Evolutionary conservation across 768 basidiomycete genomes (phyloP), one percentile per base, ranked within the genome.

Genomic region (Calvatia gigantea): DNA sequence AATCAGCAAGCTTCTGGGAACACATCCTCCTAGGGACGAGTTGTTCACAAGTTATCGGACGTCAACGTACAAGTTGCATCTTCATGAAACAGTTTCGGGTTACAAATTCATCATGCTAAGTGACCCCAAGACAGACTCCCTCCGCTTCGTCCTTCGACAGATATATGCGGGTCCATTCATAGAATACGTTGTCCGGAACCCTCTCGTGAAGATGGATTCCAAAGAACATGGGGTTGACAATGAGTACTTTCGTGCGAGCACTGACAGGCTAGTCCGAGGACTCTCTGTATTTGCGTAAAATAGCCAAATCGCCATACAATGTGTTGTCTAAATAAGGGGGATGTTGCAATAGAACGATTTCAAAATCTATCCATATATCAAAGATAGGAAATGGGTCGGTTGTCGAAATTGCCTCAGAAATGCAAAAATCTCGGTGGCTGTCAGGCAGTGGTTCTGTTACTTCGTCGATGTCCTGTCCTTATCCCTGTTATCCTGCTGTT

Each of bases 101-200:
- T 97, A 93, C 83, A 94, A 94, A 67, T 96, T 99, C 71, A 79
- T 98, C 65, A 91, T 98, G 77, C 83, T 98, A 61, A 91, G 87
- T 59, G 94, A 97, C 65, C 90, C 92, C 1, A 79, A 79, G 53
- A 77, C 89, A 33, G 95, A 98, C 58, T 89, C 89, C 2, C 75
- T 95, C 43, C 86, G 89, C 15, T 85, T 86, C 63, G 76, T 92
- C 51, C 73, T 98, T 35, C 84, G 89, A n/a, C 89, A 92, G 66
- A 83, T 98, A 60, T 95, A 98, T 69, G 78, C 82, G n/a, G 94
- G 93, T 2, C 93, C 94, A 0, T 98, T 98, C 74, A 70, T 97
- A 39, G 93, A 97, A 69, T 92, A 87, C 66, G 94, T 97, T 28
- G 93, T 95, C 42, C 83, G 93, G 51, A 98, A 98, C 65, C 96